phyloP scores from a whole-genome alignment of 163 green algal genomes.

The Trebouxiophyceae sp. region DNA sequence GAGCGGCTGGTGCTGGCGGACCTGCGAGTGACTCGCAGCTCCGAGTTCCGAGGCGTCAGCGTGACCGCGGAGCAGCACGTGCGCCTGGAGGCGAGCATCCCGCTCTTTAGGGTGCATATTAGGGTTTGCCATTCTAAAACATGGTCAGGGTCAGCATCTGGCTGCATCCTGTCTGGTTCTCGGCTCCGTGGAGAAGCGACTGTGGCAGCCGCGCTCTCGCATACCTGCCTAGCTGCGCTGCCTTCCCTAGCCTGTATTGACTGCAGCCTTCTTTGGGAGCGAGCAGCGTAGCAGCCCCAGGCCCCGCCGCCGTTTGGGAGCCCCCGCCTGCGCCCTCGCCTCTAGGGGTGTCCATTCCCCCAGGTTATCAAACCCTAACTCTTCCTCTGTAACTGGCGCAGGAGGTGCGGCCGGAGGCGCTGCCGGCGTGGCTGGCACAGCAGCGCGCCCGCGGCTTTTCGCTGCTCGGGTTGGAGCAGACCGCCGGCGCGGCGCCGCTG shows the following conservation, averaged over 20 bases:
- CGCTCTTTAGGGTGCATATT: background rate
- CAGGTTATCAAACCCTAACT: too few relatives aligned
- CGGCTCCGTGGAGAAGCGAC: background rate
- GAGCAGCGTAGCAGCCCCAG: too few relatives aligned
- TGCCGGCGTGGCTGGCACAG: slow-evolving; percentile 59
- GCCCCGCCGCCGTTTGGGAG: too few relatives aligned
- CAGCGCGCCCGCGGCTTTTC: slow-evolving; percentile 57
- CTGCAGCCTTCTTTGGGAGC: background rate
- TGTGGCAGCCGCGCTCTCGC: background rate
- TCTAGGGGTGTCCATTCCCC: too few relatives aligned
- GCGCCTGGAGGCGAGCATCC: slow-evolving; percentile 17
- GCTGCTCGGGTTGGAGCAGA: slow-evolving; percentile 89
- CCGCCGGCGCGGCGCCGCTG: slow-evolving; percentile 45
- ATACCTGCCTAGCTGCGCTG: too few relatives aligned
- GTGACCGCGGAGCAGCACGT: slow-evolving; percentile 59
- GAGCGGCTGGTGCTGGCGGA: slow-evolving; percentile 66
- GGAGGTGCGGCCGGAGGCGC: slow-evolving; percentile 31
- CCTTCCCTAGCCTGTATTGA: too few relatives aligned
- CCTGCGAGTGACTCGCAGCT: slow-evolving; percentile 37
- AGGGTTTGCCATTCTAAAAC: background rate
- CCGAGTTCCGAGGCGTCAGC: slow-evolving; percentile 57
- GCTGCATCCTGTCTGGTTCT: background rate
- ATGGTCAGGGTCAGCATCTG: background rate
- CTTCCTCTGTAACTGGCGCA: too few relatives aligned
- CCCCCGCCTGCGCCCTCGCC: too few relatives aligned